A percentile compares a stretch with the other conserved stretches of the same genome.
phyloP scores from a whole-genome alignment of 306 rosid genomes.

The Quercus wislizeni region DNA sequence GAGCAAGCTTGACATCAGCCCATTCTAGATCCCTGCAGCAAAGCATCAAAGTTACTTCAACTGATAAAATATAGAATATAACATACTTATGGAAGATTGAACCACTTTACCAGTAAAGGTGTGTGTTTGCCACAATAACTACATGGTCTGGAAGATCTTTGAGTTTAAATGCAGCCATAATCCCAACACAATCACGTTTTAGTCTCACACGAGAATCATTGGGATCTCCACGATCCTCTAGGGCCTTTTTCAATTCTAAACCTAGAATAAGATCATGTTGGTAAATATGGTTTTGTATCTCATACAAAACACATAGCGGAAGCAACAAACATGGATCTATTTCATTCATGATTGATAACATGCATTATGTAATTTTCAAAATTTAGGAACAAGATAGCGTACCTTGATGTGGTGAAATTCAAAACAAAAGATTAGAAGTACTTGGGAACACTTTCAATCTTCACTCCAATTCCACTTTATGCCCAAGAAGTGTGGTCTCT shows the following conservation, averaged over 20 bases:
- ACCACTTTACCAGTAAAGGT: slow-evolving; percentile 69
- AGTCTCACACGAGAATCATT: slow-evolving; percentile 77
- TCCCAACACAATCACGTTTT: slow-evolving; percentile 88
- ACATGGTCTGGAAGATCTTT: slow-evolving; percentile 45
- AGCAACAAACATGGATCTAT: too few species aligned
- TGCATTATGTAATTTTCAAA: too few species aligned
- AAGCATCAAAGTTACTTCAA: slow-evolving; percentile 12
- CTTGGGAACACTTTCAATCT: too few species aligned
- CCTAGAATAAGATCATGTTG: slow-evolving; percentile 23
- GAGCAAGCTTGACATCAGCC: slow-evolving; percentile 94
- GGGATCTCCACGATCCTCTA: slow-evolving; percentile 60
- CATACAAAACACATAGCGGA: too few species aligned
- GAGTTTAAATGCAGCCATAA: slow-evolving; percentile 77
- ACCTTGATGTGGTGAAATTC: too few species aligned
- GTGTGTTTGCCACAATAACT: slow-evolving; percentile 83
- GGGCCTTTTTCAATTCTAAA: slow-evolving; percentile 33
- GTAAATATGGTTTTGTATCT: too few species aligned
- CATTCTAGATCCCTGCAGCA: slow-evolving; percentile 78
- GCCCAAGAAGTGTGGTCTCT: too few species aligned
- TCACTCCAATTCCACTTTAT: too few species aligned
- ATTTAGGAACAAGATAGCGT: too few species aligned
- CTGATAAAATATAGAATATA: slow-evolving; percentile 7
- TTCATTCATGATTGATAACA: too few species aligned
- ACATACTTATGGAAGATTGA: background rate
- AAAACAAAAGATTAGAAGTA: too few species aligned